These are phyloP conservation scores for Ophiostoma montium DNA, from an alignment of 2,329 filamentous ascomycete genomes.

Conservation along the genomic window DNA sequence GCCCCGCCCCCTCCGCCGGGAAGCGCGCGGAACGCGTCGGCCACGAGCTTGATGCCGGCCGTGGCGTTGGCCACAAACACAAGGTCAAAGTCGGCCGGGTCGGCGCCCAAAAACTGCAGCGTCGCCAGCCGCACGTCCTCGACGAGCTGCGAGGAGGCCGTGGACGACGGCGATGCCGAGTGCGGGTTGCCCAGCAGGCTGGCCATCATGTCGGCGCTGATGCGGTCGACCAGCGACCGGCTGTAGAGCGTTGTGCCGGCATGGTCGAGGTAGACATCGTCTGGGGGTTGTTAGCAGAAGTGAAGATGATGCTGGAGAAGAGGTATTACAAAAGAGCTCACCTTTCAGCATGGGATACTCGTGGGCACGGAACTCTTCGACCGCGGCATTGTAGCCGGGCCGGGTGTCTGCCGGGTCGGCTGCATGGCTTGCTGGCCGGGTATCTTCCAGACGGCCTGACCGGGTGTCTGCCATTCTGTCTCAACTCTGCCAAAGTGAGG, in stretches of 20 bases:
- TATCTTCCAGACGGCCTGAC: too few species aligned
- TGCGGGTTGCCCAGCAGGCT: conserved; percentile 86
- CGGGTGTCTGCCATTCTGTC: too few species aligned
- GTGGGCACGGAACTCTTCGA: conserved; percentile 42
- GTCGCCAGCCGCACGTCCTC: conserved; percentile 61
- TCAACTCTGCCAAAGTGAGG: too few species aligned
- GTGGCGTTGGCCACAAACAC: conserved; percentile 90
- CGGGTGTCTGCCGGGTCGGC: too few species aligned
- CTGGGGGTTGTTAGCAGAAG: too few species aligned
- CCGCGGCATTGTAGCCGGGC: conserved; percentile 38
- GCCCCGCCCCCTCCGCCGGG: too few species aligned
- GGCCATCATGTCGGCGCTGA: conserved; percentile 62
- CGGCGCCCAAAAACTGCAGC: conserved; percentile 65
- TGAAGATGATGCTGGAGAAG: conserved; percentile 10
- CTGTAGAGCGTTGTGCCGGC: conserved; percentile 79
- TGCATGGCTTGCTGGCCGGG: background rate
- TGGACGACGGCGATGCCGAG: conserved; percentile 70
- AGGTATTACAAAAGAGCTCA: conserved; percentile 16
- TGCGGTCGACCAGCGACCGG: conserved; percentile 66
- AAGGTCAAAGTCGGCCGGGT: conserved; percentile 69
- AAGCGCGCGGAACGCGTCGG: conserved; percentile 58
- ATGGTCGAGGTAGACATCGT: conserved; percentile 77
- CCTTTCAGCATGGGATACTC: conserved; percentile 62
- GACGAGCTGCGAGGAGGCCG: conserved; percentile 57
- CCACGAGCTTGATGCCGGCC: conserved; percentile 74